These are phyloP conservation scores for Colletotrichum sp. DNA, from an alignment of 2,329 filamentous ascomycete genomes.

Conservation along the genomic window DNA sequence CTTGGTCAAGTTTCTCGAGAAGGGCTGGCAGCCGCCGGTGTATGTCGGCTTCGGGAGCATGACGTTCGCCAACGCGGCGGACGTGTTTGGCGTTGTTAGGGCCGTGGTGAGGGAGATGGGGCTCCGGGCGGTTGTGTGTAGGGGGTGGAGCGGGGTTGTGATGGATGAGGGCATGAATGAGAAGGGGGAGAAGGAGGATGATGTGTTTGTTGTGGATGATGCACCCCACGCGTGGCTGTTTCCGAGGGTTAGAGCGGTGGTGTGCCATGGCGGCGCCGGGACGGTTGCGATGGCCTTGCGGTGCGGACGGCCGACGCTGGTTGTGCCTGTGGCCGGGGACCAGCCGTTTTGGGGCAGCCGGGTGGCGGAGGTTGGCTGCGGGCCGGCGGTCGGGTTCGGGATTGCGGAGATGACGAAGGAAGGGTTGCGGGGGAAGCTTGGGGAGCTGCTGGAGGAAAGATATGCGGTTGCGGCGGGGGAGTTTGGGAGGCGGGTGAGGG, in stretches of 20 bases:
- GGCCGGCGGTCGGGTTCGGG: background rate
- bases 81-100: background rate
- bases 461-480: background rate
- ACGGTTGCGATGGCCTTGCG: constrained; percentile 16
- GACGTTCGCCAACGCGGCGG: constrained; percentile 22
- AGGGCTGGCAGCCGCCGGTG: constrained; percentile 27
- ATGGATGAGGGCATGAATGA: background rate
- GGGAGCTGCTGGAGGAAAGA: background rate
- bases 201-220: constrained; percentile 7
- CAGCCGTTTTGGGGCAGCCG: constrained; percentile 15
- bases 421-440: background rate
- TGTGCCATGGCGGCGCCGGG: constrained; percentile 14
- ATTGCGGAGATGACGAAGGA: background rate
- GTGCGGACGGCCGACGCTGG: constrained; percentile 8
- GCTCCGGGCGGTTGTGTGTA: background rate
- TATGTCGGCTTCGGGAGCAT: constrained; percentile 40
- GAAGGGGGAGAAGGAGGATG: background rate
- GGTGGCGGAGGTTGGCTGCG: background rate
- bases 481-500: background rate
- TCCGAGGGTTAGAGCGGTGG: constrained; percentile 7
- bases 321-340: constrained; percentile 16
- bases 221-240: constrained; percentile 18
- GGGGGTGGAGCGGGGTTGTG: background rate
- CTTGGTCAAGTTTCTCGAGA: constrained; percentile 33
- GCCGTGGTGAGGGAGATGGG: background rate